Conservation (phyloP, 2,329 filamentous ascomycete genomes). For the Pseudogymnoascus sp. region DNA sequence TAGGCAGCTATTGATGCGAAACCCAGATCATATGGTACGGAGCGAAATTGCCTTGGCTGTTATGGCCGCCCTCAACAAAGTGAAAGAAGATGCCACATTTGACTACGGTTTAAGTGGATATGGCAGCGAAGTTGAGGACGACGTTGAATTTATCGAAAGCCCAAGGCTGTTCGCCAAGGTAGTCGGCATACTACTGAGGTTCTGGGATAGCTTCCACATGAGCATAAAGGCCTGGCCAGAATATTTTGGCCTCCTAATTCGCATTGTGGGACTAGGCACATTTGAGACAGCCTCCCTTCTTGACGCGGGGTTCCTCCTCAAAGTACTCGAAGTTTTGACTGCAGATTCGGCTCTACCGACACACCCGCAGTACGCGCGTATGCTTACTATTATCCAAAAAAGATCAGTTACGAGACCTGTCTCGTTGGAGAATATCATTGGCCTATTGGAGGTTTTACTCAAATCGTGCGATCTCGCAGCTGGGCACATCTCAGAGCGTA, state of each 20-base stretch:
- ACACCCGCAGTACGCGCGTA: constrained; percentile 46
- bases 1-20: constrained; percentile 59
- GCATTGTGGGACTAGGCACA: constrained; percentile 57
- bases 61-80: constrained; percentile 44
- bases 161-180: constrained; percentile 26
- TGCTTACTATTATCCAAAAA: constrained; percentile 48
- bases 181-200: constrained; percentile 44
- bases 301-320: constrained; percentile 53
- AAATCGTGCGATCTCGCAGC: constrained; percentile 23
- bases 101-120: constrained; percentile 38
- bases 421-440: constrained; percentile 49
- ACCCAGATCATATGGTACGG: constrained; percentile 52
- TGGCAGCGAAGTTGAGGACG: constrained; percentile 23
- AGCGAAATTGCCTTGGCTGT: constrained; percentile 46
- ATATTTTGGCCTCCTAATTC: constrained; percentile 64
- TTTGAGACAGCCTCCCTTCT: constrained; percentile 54
- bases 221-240: constrained; percentile 67
- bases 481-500: constrained; percentile 34
- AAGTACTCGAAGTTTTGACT: constrained; percentile 30
- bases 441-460: constrained; percentile 38
- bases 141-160: constrained; percentile 29
- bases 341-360: constrained; percentile 27
- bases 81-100: constrained; percentile 44
- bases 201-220: constrained; percentile 59
- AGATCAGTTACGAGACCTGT: constrained; percentile 46